Evolutionary conservation across 2,329 filamentous ascomycete species (phyloP).

Genomic region (Cercospora sp.): DNA sequence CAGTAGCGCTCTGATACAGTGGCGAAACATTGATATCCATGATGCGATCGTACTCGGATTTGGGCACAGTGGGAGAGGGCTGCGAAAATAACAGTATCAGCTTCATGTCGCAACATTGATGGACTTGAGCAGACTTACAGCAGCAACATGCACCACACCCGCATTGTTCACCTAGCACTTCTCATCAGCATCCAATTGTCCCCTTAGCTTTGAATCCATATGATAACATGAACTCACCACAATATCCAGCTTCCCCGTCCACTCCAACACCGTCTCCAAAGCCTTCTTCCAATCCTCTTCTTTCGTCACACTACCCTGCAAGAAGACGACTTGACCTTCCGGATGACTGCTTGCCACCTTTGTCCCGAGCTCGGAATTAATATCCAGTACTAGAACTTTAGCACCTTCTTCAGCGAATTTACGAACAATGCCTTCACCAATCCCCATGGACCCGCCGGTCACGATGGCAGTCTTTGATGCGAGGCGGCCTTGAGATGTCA

Average conservation of each 20-base stretch:
- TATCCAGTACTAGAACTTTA: slow-evolving; percentile 34
- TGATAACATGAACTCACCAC: slow-evolving; percentile 23
- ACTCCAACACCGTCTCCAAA: slow-evolving; percentile 28
- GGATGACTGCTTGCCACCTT: slow-evolving; percentile 17
- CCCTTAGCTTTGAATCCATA: no score
- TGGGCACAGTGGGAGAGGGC: slow-evolving; percentile 34
- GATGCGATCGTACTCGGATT: slow-evolving; percentile 38
- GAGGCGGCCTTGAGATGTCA: slow-evolving; percentile 17
- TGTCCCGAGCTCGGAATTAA: slow-evolving; percentile 25
- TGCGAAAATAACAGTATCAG: slow-evolving; percentile 7
- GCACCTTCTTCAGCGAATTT: slow-evolving; percentile 37
- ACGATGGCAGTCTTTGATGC: slow-evolving; percentile 31
- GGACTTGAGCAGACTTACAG: slow-evolving; percentile 13
- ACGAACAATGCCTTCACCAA: slow-evolving; percentile 37
- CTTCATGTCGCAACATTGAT: neutral
- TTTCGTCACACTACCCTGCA: slow-evolving; percentile 33
- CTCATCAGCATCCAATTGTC: neutral
- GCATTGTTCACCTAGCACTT: slow-evolving; percentile 31
- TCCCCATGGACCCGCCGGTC: slow-evolving; percentile 36
- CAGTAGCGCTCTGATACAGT: slow-evolving; percentile 36
- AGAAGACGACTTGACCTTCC: slow-evolving; percentile 6
- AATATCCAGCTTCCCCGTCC: slow-evolving; percentile 32
- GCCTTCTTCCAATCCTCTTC: slow-evolving; percentile 33
- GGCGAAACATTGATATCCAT: slow-evolving; percentile 39
- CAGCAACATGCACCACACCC: slow-evolving; percentile 28